Conservation (phyloP, 1,284 basidiomycete genomes). For the Cystobasidium pallidum region DNA sequence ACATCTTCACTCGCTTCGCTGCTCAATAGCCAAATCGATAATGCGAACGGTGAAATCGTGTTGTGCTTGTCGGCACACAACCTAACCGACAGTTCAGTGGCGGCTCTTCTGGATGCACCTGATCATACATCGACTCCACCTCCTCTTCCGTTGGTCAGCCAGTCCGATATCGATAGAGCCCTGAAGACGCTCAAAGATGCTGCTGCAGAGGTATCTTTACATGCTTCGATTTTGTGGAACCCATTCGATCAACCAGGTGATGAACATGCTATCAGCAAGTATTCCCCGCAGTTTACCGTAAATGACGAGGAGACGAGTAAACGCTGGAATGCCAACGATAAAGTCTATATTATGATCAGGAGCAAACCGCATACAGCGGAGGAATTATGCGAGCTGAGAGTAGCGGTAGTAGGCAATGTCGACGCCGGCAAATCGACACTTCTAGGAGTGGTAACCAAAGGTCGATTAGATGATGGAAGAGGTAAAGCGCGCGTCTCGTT, state of each 20-base stretch:
- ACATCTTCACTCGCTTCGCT: slow-evolving; percentile 32
- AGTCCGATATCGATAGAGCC: slow-evolving; percentile 29
- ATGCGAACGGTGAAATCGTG: slow-evolving; percentile 46
- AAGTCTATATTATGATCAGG: slow-evolving; percentile 49
- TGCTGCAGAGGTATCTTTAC: slow-evolving; percentile 42
- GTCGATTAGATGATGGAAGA: slow-evolving; percentile 89
- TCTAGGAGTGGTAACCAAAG: slow-evolving; percentile 61
- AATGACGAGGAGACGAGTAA: slow-evolving; percentile 42
- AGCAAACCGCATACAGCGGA: slow-evolving; percentile 52
- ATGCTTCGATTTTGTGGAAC: slow-evolving; percentile 34
- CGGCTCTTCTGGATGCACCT: slow-evolving; percentile 48
- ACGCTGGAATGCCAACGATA: slow-evolving; percentile 49
- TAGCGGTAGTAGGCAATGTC: slow-evolving; percentile 70
- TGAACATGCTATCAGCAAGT: slow-evolving; percentile 25
- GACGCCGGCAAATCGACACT: slow-evolving; percentile 89
- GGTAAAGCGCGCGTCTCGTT: slow-evolving; percentile 88
- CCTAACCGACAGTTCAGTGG: slow-evolving; percentile 40
- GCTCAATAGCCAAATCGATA: slow-evolving; percentile 41
- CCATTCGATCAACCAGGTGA: slow-evolving; percentile 31
- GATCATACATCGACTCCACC: slow-evolving; percentile 13
- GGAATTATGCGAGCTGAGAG: slow-evolving; percentile 73
- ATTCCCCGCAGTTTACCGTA: slow-evolving; percentile 38
- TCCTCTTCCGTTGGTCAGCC: slow-evolving; percentile 23
- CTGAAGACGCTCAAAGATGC: slow-evolving; percentile 30
- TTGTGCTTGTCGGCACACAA: slow-evolving; percentile 45